Conservation (phyloP, 805 yeast genomes). For the Pichia thaimueangensis region DNA sequence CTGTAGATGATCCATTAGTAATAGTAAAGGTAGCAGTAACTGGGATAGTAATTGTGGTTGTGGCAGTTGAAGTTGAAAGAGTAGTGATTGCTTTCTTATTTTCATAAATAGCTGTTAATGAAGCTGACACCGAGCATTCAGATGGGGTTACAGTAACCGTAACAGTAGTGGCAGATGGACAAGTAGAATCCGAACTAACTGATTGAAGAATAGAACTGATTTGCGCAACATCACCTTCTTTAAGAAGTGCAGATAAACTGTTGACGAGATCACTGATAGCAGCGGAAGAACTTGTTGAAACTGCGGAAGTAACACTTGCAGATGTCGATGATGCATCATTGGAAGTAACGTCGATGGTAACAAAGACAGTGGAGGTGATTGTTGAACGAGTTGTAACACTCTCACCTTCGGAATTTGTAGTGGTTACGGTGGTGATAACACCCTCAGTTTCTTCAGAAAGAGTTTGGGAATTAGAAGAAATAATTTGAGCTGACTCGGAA, state of each 20-base stretch:
- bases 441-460: too few species aligned
- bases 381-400: conserved; percentile 6
- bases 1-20: conserved; percentile 25
- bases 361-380: conserved; percentile 5
- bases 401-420: conserved; percentile 5
- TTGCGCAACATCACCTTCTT: conserved; percentile 7
- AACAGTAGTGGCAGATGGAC: conserved; percentile 20
- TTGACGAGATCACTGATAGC: not conserved
- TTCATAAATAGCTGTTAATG: too few species aligned
- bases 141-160: conserved; percentile 22
- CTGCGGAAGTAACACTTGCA: not conserved
- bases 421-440: not conserved
- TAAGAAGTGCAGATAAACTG: conserved; percentile 4
- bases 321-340: not conserved
- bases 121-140: conserved; percentile 7
- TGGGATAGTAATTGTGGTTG: conserved; percentile 26
- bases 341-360: conserved; percentile 4
- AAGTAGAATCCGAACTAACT: not conserved
- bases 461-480: too few species aligned
- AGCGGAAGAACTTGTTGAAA: not conserved
- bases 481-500: too few species aligned
- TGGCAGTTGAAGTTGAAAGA: conserved; percentile 13
- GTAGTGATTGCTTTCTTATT: conserved; percentile 8
- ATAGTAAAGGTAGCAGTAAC: conserved; percentile 28
- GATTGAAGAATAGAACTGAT: conserved; percentile 6